Conservation (phyloP, 1,284 basidiomycete genomes). For the Pisolithus thermaeus region DNA sequence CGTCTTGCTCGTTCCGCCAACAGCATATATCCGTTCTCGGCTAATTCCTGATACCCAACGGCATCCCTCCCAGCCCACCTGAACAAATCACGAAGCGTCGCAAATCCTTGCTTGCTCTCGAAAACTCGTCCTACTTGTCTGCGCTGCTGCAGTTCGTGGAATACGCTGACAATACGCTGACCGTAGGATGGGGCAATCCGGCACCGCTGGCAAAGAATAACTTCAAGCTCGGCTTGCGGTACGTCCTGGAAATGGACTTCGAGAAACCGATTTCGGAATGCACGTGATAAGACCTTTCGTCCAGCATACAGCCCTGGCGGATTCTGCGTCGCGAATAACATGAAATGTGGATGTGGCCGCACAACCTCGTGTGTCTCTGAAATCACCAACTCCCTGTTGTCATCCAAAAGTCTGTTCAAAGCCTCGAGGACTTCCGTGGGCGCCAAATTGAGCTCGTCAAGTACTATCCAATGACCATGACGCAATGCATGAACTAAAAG, state of each 20-base stretch:
- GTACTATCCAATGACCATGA: slow-evolving; percentile 94
- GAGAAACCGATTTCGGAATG: slow-evolving; percentile 97
- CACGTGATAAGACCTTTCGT: slow-evolving; percentile 91
- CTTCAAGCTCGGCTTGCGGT: slow-evolving; percentile 89
- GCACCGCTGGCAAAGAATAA: slow-evolving; percentile 86
- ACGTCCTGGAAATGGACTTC: slow-evolving; percentile 99
- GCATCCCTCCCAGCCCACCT: slow-evolving; percentile 93
- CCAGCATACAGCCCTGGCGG: slow-evolving; percentile 97
- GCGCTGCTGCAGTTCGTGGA: slow-evolving; percentile 89
- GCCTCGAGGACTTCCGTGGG: slow-evolving; percentile 98
- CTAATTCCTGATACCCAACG: slow-evolving; percentile 86
- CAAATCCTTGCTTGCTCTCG: slow-evolving; percentile 96
- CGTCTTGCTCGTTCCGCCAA: slow-evolving; percentile 88
- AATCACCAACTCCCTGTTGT: slow-evolving; percentile 95
- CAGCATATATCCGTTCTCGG: slow-evolving; percentile 97
- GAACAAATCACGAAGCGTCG: slow-evolving; percentile 95
- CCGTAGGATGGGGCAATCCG: slow-evolving; percentile 91
- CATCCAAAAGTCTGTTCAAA: slow-evolving; percentile 92
- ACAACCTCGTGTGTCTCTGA: slow-evolving; percentile 97
- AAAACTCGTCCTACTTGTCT: slow-evolving; percentile 91
- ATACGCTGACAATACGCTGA: slow-evolving; percentile 87
- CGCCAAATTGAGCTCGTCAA: slow-evolving; percentile 97
- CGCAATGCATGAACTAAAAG: slow-evolving; percentile 90
- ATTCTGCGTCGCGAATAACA: slow-evolving; percentile 98
- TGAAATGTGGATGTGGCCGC: slow-evolving; percentile 91